phyloP scores from a whole-genome alignment of 345 rosid genomes.

The Linum trigynum region DNA sequence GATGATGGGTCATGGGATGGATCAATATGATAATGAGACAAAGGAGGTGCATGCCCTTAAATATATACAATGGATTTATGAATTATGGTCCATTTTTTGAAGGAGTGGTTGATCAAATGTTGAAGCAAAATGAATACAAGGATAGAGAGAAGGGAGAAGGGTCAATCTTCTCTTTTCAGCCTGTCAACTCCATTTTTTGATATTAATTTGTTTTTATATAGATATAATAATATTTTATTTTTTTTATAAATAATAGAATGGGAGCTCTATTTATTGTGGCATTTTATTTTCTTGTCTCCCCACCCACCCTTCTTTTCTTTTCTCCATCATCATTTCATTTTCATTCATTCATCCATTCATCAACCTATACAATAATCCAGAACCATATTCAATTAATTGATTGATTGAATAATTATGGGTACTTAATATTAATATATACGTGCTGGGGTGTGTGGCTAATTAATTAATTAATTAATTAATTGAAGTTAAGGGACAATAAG shows the following conservation, averaged over 20 bases:
- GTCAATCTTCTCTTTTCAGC: constrained; percentile 53
- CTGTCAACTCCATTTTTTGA: constrained; percentile 42
- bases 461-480: background rate
- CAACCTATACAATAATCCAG: constrained; percentile 3
- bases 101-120: too few relatives aligned
- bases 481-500: constrained; percentile 8
- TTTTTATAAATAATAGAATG: too few relatives aligned
- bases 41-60: too few relatives aligned
- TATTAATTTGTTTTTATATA: constrained; percentile 28
- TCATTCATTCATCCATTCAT: background rate
- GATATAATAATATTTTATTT: constrained; percentile 20
- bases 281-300: constrained; percentile 35
- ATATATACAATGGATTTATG: too few relatives aligned
- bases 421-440: background rate
- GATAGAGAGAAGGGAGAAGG: constrained; percentile 19
- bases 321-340: background rate
- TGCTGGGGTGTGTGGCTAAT: too few relatives aligned
- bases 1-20: constrained; percentile 3
- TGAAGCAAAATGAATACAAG: background rate
- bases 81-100: too few relatives aligned
- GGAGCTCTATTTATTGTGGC: constrained; percentile 22
- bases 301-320: constrained; percentile 21
- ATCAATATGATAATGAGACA: too few relatives aligned
- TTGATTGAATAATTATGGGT: background rate
- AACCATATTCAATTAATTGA: background rate